Conservation (phyloP, 352 stramenopile species). For the Phytophthora citrophthora region DNA sequence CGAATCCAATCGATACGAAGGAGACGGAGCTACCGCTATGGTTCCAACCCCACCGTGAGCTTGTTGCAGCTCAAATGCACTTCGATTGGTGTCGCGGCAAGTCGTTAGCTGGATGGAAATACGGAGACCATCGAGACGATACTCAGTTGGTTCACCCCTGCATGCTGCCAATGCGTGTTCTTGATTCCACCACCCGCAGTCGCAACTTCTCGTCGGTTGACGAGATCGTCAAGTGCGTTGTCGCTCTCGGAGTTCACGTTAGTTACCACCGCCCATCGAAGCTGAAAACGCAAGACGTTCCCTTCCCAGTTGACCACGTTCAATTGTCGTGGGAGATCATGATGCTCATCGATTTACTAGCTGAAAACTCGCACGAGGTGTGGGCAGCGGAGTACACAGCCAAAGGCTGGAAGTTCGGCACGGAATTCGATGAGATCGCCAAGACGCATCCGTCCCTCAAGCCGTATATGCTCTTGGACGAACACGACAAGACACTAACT, state of each 20-base stretch:
- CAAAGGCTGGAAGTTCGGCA: conserved; percentile 47
- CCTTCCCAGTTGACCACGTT: conserved; percentile 42
- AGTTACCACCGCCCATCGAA: conserved; percentile 21
- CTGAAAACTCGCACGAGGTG: conserved; percentile 75
- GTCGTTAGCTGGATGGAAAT: conserved; percentile 50
- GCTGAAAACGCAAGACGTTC: conserved; percentile 28
- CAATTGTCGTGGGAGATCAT: conserved; percentile 65
- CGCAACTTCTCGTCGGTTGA: conserved; percentile 58
- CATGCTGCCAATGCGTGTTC: conserved; percentile 56
- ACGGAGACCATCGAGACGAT: conserved; percentile 49
- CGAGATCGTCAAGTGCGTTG: conserved; percentile 66
- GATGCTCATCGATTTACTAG: conserved; percentile 72
- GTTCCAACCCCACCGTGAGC: conserved; percentile 38
- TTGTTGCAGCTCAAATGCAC: conserved; percentile 64
- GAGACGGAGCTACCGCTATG: conserved; percentile 37
- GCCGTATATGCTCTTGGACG: conserved; percentile 64
- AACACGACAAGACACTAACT: conserved; percentile 54
- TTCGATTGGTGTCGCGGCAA: conserved; percentile 73
- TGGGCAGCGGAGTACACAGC: conserved; percentile 60
- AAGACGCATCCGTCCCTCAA: conserved; percentile 67
- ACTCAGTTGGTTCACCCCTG: conserved; percentile 49
- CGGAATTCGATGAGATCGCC: conserved; percentile 42
- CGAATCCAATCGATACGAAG: conserved; percentile 47
- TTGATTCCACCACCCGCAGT: conserved; percentile 39
- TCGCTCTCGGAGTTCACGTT: conserved; percentile 59